Base-by-base conservation (phyloP, 164 flowering plant species). In the Macadamia integrifolia region DNA sequence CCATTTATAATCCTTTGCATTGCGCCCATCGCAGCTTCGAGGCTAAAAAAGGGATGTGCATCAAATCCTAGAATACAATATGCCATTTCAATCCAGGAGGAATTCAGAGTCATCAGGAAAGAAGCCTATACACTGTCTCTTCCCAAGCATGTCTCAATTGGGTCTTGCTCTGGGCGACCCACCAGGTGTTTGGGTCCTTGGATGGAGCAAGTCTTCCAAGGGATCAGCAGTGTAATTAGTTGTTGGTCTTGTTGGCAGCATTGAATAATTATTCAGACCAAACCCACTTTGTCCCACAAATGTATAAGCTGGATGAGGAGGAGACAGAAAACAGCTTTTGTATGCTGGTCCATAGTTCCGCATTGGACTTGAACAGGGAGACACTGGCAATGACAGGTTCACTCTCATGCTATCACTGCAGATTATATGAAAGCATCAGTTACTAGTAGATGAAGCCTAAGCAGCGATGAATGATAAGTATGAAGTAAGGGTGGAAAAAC, bases 221-320 rank as follows among this genome's bases (percentile, higher is more conserved):
- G 32, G 57, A 58, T 72, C 74, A 50, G 50, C 60, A 35, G 71
- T 61, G 57, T 61, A 29, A 52, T 58, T 66, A 52, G 14, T 53
- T 44, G 61, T 61, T 13, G 53, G 72, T 18, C 61, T 65, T 13
- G 40, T 18, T 29, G 70, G 59, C 66, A 69, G 59, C 57, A 48
- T 15, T 30, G 65, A 61, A 42, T 44, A 31, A 61, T 67, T 63
- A 23, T 29, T 66, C 35, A 48, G 28, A 52, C 60, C 77, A 62
- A 57, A 67, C 67, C 72, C 61, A 71, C 53, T 69, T 58, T 60
- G 74, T 71, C 82, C 84, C 6, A 62, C 57, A 40, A 68, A 29
- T 17, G 77, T 60, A 66, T 69, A 84, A 63, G 80, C 31, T 23
- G 89, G 87, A 73, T 86, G 91, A 49, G 88, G 92, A 67, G 96